Evolutionary conservation across 129 eudicot species (phyloP), one percentile per base, ranked within the genome.

Genomic region (Artemisia annua): DNA sequence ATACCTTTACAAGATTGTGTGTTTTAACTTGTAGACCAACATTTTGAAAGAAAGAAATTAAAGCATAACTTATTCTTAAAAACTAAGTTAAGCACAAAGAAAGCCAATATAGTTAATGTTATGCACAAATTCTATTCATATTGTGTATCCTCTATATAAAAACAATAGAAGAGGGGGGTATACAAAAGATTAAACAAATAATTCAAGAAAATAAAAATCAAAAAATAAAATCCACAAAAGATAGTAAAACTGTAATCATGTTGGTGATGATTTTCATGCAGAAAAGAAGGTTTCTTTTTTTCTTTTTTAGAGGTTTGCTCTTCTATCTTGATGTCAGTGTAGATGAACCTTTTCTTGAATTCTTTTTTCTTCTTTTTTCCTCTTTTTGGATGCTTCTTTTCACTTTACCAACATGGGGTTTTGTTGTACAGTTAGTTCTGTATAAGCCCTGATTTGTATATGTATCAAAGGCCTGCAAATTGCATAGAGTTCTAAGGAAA

Each of bases 321-420:
- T 24, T 77, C 48, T 71, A 77, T 77, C 81, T 77, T 77, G 76
- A 84, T 88, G 83, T 78, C 88, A 63, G 69, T 70, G 80, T 46
- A 82, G 80, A 80, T 72, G 82, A 77, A 77, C 71, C 81, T 70
- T 77, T 69, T 69, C 81, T 77, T 77, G 81, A 77, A 61, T 78
- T 78, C 78, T 56, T 78, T 78, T 78, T 54, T 78, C 63, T 64
- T 69, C 79, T 56, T 78, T 78, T 78, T 54, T 78, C 63, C 61
- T 69, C 79, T 76, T 73, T 43, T 58, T 62, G 72, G 66, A 53
- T 72, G 77, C 76, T 79, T 77, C 82, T 78, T 69, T 79, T 72
- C 63, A 67, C 78, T 81, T 87, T 85, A 75, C 79, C 85, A 84
- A 84, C 86, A 84, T 89, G 83, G 68, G 75, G 66, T 65, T 76